Evolutionary conservation across 2,329 filamentous ascomycete species (phyloP), one percentile per base, ranked within the genome.

Genomic region (Neopestalotiopsis sp.): DNA sequence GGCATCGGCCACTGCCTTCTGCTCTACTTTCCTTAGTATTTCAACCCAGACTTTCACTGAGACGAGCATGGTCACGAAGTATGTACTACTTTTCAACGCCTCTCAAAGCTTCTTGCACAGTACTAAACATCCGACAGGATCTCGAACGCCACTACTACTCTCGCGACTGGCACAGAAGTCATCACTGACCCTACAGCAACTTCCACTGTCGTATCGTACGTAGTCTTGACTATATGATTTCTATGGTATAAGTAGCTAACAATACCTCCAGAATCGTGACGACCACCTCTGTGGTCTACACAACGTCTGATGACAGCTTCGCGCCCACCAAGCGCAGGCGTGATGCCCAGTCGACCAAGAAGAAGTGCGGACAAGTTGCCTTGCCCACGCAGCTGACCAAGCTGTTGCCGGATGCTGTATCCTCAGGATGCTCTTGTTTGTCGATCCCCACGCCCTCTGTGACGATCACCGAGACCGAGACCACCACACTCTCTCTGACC

Each of bases 401-500:
- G n/a, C 40, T 62, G n/a, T 10, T 34, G 32, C 24, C 60, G 17
- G 10, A 30, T 1, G 60, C 10, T 10, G 24, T 62, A n/a, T 38
- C 60, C 9, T 38, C 60, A 40, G 60, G 30, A 42, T 62, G 60
- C 60, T 62, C 60, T 38, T 62, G 60, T 42, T n/a, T 62, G 32
- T 62, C 60, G 14, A 62, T 62, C 3, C 60, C 34, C 60, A 38
- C 60, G 38, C 60, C 60, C 9, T 42, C 60, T 34, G 38, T 62
- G 12, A 62, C 60, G 4, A 62, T 10, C 14, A 62, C 60, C 34
- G 10, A 62, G 38, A 62, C 30, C n/a, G 60, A 30, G 60, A 62
- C 60, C 38, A 38, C 24, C 60, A 62, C 38, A 9, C 24, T 62
- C 60, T 62, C 60, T 30, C 60, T 34, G n/a, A 62, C 60, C 30